A percentile compares a stretch with the other conserved stretches of the same genome.
phyloP scores from a whole-genome alignment of 768 basidiomycete genomes.

The Leucocoprinus leucothites region DNA sequence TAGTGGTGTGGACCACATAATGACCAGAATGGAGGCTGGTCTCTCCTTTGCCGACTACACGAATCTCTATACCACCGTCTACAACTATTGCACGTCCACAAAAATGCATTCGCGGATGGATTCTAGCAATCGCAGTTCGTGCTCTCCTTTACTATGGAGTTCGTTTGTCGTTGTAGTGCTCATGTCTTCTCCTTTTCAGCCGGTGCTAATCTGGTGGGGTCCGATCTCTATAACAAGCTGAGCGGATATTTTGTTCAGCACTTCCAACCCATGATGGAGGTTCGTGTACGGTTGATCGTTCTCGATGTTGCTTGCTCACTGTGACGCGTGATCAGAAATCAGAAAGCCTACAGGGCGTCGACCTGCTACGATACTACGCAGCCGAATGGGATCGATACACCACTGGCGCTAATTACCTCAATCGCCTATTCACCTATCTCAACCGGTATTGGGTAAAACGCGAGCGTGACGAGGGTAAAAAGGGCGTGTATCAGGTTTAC shows the following conservation, averaged over 20 bases:
- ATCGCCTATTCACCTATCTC: conserved; percentile 94
- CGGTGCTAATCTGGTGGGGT: conserved; percentile 96
- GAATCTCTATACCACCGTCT: conserved; percentile 86
- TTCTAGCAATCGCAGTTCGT: conserved; percentile 65
- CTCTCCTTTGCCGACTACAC: conserved; percentile 72
- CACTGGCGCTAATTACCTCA: conserved; percentile 94
- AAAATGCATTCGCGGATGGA: conserved; percentile 65
- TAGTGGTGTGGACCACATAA: conserved; percentile 86
- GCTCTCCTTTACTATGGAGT: conserved; percentile 34
- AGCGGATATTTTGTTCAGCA: conserved; percentile 86
- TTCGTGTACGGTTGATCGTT: conserved; percentile 18
- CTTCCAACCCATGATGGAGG: conserved; percentile 65
- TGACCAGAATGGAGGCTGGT: conserved; percentile 83
- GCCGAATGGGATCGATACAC: conserved; percentile 96
- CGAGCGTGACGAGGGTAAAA: conserved; percentile 96
- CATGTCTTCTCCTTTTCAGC: conserved; percentile 39
- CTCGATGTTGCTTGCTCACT: conserved; percentile 14
- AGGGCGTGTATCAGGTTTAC: conserved; percentile 93
- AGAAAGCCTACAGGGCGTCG: conserved; percentile 80
- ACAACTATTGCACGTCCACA: conserved; percentile 97
- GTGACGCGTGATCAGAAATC: conserved; percentile 53
- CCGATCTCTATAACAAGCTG: conserved; percentile 94
- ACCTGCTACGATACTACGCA: conserved; percentile 91
- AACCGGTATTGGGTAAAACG: conserved; percentile 99
- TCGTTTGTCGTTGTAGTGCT: conserved; percentile 20